These are phyloP conservation scores for Fusarium sp. DNA, from an alignment of 2,329 filamentous ascomycete species.

Conservation along the genomic window DNA sequence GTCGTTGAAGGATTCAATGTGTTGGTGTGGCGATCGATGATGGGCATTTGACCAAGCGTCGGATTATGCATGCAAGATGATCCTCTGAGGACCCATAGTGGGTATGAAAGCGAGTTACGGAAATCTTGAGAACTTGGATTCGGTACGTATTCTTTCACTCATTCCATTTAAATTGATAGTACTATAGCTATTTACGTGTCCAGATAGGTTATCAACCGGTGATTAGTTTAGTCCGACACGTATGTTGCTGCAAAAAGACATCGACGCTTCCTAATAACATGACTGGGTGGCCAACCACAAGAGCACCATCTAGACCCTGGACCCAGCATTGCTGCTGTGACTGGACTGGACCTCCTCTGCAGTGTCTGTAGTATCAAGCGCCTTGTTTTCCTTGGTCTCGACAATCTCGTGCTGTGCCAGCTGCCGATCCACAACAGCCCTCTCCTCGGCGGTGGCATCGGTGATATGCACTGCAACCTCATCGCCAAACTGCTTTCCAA, in stretches of 20 bases:
- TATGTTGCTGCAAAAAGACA: neutral
- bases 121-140: neutral
- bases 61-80: neutral
- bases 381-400: neutral
- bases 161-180: neutral
- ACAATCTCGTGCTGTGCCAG: neutral
- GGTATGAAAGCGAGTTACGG: neutral
- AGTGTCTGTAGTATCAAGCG: neutral
- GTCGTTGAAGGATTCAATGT: neutral
- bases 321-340: slow-evolving; percentile 9
- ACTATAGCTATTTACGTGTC: neutral
- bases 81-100: neutral
- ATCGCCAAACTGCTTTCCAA: slow-evolving; percentile 57
- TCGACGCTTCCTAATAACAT: neutral
- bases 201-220: neutral
- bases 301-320: neutral
- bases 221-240: neutral
- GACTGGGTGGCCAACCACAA: neutral
- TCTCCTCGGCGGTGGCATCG: slow-evolving; percentile 52
- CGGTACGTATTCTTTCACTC: neutral
- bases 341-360: slow-evolving; percentile 1
- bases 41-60: neutral
- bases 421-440: slow-evolving; percentile 19
- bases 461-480: slow-evolving; percentile 61
- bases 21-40: neutral